Conservation (phyloP, 2,329 filamentous ascomycete genomes). For the Myriosclerotinia duriaeana region DNA sequence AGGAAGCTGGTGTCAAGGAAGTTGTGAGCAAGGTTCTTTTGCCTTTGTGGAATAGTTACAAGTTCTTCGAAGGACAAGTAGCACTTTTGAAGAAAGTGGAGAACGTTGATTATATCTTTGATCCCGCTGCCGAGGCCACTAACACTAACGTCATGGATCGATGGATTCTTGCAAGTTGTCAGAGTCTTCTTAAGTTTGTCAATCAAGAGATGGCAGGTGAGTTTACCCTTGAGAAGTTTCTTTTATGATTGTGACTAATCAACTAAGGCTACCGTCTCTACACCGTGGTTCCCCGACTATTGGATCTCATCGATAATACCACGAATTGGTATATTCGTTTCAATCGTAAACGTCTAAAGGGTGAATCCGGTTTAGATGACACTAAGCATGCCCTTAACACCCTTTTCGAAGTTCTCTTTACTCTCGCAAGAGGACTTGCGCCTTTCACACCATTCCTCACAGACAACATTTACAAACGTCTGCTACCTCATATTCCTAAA, state of each 20-base stretch:
- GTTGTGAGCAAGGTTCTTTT: slow-evolving; percentile 89
- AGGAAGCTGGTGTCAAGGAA: slow-evolving; percentile 89
- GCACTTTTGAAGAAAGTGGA: slow-evolving; percentile 83
- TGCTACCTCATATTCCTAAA: slow-evolving; percentile 79
- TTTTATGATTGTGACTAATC: slow-evolving; percentile 22
- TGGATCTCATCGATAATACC: slow-evolving; percentile 84
- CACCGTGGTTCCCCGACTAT: slow-evolving; percentile 83
- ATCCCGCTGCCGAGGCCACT: slow-evolving; percentile 69
- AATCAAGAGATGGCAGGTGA: slow-evolving; percentile 85
- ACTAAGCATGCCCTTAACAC: slow-evolving; percentile 90
- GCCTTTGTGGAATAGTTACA: slow-evolving; percentile 94
- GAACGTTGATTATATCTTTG: slow-evolving; percentile 72
- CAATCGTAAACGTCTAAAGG: slow-evolving; percentile 88
- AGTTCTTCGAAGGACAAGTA: slow-evolving; percentile 91
- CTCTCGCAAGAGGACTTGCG: slow-evolving; percentile 80
- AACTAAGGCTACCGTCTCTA: slow-evolving; percentile 68
- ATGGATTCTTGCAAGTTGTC: slow-evolving; percentile 91
- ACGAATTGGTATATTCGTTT: slow-evolving; percentile 99
- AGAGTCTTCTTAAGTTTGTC: slow-evolving; percentile 87
- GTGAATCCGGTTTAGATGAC: slow-evolving; percentile 80
- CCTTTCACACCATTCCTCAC: slow-evolving; percentile 96
- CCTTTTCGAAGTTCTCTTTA: slow-evolving; percentile 89
- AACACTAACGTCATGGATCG: slow-evolving; percentile 93
- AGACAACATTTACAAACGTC: slow-evolving; percentile 86
- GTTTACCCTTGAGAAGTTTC: slow-evolving; percentile 34